Evolutionary conservation across 305 asterid species (phyloP).

Genomic region (Ilex paraguariensis): DNA sequence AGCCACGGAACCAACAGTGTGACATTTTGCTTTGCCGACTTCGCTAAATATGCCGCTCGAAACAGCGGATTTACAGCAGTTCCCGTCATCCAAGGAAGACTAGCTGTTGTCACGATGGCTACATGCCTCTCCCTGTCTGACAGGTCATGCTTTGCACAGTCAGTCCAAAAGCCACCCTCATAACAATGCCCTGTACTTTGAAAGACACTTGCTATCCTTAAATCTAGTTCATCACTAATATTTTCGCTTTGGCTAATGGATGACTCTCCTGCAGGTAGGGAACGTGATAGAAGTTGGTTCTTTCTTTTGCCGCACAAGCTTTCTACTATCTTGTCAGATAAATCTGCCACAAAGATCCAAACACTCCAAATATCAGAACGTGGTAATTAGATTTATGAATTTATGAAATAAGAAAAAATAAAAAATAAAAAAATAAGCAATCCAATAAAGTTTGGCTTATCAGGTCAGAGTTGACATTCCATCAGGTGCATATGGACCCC

Average conservation of each 20-base stretch:
- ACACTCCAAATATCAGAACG: no score
- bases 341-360: constrained; percentile 36
- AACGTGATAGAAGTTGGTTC: constrained; percentile 53
- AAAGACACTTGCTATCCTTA: constrained; percentile 88
- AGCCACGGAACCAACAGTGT: constrained; percentile 98
- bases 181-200: constrained; percentile 91
- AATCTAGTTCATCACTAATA: constrained; percentile 70
- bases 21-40: constrained; percentile 78
- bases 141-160: constrained; percentile 39
- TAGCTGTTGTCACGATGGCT: constrained; percentile 96
- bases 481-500: no score
- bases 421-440: no score
- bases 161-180: constrained; percentile 91
- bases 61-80: constrained; percentile 97
- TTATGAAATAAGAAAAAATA: no score
- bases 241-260: constrained; percentile 61
- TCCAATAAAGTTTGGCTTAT: no score
- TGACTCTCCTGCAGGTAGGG: constrained; percentile 66
- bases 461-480: no score
- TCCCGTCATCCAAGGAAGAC: constrained; percentile 99
- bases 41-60: constrained; percentile 95
- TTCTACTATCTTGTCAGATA: constrained; percentile 93
- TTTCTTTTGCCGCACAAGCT: constrained; percentile 85
- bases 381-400: no score
- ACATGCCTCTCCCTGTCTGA: constrained; percentile 78